These are phyloP conservation scores for Biancaea sappan DNA, from an alignment of 306 rosid species.

Conservation along the genomic window DNA sequence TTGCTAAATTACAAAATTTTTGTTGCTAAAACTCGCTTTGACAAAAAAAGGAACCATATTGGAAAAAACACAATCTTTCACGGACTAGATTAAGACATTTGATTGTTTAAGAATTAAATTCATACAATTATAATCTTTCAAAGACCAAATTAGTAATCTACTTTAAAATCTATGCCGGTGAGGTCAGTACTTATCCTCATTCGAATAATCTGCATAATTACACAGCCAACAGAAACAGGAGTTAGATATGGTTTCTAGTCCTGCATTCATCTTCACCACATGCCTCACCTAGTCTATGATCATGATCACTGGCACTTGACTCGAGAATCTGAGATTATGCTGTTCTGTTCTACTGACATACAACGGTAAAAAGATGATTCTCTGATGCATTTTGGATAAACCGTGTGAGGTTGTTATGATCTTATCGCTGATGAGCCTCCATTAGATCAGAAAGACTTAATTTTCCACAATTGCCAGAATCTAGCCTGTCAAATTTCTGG, in stretches of 20 bases:
- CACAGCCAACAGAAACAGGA: conserved; percentile 22
- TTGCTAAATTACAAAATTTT: no score
- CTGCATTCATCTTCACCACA: conserved; percentile 7
- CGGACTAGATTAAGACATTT: no score
- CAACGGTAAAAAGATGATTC: neutral
- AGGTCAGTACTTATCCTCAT: conserved; percentile 15
- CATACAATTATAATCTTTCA: no score
- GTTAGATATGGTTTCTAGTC: conserved; percentile 9
- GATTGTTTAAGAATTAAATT: no score
- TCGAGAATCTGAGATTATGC: conserved; percentile 18
- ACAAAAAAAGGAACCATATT: no score
- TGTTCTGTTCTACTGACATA: conserved; percentile 11
- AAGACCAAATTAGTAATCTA: no score
- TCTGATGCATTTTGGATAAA: neutral
- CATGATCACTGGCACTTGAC: conserved; percentile 26
- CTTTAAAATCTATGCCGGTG: neutral
- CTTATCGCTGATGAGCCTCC: conserved; percentile 44
- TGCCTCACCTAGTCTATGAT: conserved; percentile 13
- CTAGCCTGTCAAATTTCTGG: conserved; percentile 80
- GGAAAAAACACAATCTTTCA: no score
- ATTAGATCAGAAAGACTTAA: conserved; percentile 81
- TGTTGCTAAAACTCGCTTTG: no score
- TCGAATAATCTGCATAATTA: conserved; percentile 18
- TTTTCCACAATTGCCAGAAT: conserved; percentile 79
- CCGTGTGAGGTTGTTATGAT: neutral